These are phyloP conservation scores for Physaria fendleri DNA, from an alignment of 345 rosid species.

Conservation along the genomic window DNA sequence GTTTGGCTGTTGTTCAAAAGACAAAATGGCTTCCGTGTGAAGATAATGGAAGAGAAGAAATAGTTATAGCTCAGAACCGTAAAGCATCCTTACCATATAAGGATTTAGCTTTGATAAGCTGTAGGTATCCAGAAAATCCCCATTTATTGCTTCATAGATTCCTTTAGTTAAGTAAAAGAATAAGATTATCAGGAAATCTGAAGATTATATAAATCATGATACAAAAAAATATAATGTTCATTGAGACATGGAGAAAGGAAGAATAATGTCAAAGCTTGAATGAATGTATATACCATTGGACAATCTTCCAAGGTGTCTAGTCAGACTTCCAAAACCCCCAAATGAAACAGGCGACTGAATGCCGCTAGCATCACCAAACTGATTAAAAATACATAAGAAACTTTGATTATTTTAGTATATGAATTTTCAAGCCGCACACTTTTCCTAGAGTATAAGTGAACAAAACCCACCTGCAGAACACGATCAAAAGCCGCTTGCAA, in stretches of 20 bases:
- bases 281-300: conserved; percentile 51
- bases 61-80: not conserved
- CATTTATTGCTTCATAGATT: conserved; percentile 68
- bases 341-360: conserved; percentile 97
- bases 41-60: not conserved
- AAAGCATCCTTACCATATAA: conserved; percentile 68
- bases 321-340: conserved; percentile 98
- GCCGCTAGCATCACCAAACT: conserved; percentile 99
- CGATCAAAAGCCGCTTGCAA: conserved; percentile 87
- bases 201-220: not conserved
- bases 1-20: conserved; percentile 47
- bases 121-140: conserved; percentile 59
- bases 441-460: conserved; percentile 5
- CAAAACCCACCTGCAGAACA: conserved; percentile 63
- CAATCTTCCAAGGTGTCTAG: conserved; percentile 83
- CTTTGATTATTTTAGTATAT: not conserved
- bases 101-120: conserved; percentile 90
- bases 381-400: conserved; percentile 11
- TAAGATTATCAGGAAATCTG: not conserved
- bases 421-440: not conserved
- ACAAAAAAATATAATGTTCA: not conserved
- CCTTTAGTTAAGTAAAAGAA: conserved; percentile 34
- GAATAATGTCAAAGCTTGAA: not conserved
- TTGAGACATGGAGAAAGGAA: not conserved
- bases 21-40: conserved; percentile 6